phyloP scores from a whole-genome alignment of 805 yeast genomes.

The Yamadazyma sp. region DNA sequence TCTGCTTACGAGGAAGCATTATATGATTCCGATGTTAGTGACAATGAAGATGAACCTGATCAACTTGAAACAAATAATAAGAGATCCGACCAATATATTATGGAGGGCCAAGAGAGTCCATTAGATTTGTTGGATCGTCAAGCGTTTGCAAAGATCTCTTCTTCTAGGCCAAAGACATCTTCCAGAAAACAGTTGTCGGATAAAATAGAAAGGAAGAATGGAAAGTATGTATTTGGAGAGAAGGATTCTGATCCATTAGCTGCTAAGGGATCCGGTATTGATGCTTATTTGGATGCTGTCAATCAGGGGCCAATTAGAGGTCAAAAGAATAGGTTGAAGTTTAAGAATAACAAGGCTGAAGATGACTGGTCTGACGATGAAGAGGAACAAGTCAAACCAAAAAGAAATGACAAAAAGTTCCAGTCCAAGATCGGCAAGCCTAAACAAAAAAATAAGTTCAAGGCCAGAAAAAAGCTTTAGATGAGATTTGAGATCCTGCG shows the following conservation, averaged over 20 bases:
- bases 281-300: conserved; percentile 93
- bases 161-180: conserved; percentile 73
- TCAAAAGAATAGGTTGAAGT: conserved; percentile 87
- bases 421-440: conserved; percentile 34
- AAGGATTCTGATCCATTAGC: conserved; percentile 47
- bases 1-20: conserved; percentile 93
- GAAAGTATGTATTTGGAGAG: conserved; percentile 67
- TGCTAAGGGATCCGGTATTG: conserved; percentile 58
- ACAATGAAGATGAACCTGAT: conserved; percentile 46
- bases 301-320: conserved; percentile 93
- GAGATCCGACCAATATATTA: conserved; percentile 61
- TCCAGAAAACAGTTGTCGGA: conserved; percentile 42
- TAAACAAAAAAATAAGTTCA: conserved; percentile 49
- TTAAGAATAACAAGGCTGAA: conserved; percentile 54
- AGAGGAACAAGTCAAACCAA: conserved; percentile 25
- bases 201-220: conserved; percentile 54
- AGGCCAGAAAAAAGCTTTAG: conserved; percentile 60
- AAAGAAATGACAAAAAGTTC: conserved; percentile 16
- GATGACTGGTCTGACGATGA: conserved; percentile 48
- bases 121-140: conserved; percentile 84
- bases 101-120: conserved; percentile 76
- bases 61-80: conserved; percentile 40
- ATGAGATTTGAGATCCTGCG: no score
- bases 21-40: conserved; percentile 67
- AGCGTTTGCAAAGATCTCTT: conserved; percentile 83